Evolutionary conservation across 192 early-diverging fungal genomes (phyloP).

Genomic region (Kickxella alabastrina): DNA sequence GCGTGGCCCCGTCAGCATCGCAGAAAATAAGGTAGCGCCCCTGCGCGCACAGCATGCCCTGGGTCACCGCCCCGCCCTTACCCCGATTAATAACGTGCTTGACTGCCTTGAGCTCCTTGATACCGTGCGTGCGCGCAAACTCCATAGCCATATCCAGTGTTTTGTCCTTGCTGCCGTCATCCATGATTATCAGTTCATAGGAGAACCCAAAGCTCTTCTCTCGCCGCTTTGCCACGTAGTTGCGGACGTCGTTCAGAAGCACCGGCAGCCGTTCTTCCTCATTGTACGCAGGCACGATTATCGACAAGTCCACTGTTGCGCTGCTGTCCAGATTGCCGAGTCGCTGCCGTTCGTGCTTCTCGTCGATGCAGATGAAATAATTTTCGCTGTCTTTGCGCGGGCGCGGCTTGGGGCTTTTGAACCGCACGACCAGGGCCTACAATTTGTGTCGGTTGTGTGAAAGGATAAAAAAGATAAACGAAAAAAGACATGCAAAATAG

Average conservation of each 20-base stretch:
- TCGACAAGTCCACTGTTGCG: constrained; percentile 58
- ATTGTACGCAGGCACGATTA: constrained; percentile 91
- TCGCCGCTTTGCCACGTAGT: constrained; percentile 57
- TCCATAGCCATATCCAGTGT: constrained; percentile 67
- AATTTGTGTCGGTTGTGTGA: too few species aligned
- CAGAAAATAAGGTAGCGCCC: constrained; percentile 82
- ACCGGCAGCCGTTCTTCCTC: constrained; percentile 77
- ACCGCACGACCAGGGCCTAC: constrained; percentile 36
- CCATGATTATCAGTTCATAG: constrained; percentile 88
- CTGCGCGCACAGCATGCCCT: constrained; percentile 79
- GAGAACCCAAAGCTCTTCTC: constrained; percentile 49
- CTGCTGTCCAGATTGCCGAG: constrained; percentile 23
- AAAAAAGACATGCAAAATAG: not conserved
- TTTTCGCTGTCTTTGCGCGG: constrained; percentile 49
- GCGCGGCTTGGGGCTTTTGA: constrained; percentile 43
- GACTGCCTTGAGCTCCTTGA: constrained; percentile 67
- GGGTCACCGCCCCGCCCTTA: constrained; percentile 90
- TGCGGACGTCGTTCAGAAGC: constrained; percentile 79
- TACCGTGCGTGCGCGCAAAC: constrained; percentile 56
- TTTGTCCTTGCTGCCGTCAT: constrained; percentile 84
- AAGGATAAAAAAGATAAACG: too few species aligned
- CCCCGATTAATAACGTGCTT: constrained; percentile 80
- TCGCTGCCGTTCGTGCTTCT: constrained; percentile 29
- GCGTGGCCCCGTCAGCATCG: constrained; percentile 94
- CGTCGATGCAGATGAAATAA: constrained; percentile 40